These are phyloP conservation scores for Coprinellus micaceus DNA, from an alignment of 768 basidiomycete species.

Conservation along the genomic window DNA sequence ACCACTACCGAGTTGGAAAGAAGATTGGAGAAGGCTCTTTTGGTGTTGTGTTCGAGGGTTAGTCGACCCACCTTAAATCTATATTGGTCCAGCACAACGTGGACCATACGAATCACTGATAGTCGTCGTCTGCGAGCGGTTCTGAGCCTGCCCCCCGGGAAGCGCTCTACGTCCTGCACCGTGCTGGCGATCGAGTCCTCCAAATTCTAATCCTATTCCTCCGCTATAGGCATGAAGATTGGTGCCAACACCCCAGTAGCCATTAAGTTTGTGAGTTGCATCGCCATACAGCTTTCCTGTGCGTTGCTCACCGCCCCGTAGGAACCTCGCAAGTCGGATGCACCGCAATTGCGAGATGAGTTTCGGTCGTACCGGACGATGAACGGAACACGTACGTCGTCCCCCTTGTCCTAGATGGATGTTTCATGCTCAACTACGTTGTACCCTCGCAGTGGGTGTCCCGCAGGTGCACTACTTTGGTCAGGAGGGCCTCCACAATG, in stretches of 20 bases:
- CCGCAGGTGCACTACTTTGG: slow-evolving; percentile 99
- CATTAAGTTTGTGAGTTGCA: slow-evolving; percentile 83
- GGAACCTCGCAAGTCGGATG: slow-evolving; percentile 97
- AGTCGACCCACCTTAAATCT: slow-evolving; percentile 17
- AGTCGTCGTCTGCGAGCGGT: neutral
- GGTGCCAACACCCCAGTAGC: slow-evolving; percentile 85
- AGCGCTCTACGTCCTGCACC: neutral
- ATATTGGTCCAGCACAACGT: neutral
- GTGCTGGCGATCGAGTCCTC: neutral
- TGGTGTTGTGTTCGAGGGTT: slow-evolving; percentile 96
- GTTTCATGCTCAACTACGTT: slow-evolving; percentile 10
- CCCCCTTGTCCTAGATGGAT: slow-evolving; percentile 1
- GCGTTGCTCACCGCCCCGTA: slow-evolving; percentile 25
- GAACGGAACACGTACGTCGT: slow-evolving; percentile 74
- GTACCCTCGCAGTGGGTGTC: slow-evolving; percentile 67
- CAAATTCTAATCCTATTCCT: neutral
- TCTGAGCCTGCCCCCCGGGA: neutral
- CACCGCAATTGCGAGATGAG: slow-evolving; percentile 95
- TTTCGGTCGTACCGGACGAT: slow-evolving; percentile 96
- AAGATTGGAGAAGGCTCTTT: slow-evolving; percentile 99
- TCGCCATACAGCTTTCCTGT: neutral
- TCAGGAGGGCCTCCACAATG: slow-evolving; percentile 97
- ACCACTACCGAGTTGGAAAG: slow-evolving; percentile 87
- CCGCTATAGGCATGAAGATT: slow-evolving; percentile 69
- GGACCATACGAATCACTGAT: neutral